phyloP scores from a whole-genome alignment of 1,139 yeast species.

The Zygosaccharomyces sapae region DNA sequence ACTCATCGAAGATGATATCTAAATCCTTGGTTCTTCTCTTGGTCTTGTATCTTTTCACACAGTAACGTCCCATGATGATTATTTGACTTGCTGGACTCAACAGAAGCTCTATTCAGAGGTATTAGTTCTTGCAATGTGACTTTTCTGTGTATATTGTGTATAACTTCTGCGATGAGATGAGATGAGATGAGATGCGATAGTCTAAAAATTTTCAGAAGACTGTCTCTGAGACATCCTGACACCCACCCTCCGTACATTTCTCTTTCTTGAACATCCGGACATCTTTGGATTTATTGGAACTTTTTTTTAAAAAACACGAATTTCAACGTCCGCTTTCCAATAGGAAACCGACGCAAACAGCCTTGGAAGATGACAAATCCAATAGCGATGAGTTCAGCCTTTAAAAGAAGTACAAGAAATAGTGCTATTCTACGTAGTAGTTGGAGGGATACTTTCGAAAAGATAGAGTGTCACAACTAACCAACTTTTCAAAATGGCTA shows the following conservation, averaged over 20 bases:
- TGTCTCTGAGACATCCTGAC: background rate
- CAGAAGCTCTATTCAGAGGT: background rate
- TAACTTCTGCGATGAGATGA: slow-evolving; percentile 7
- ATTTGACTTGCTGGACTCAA: background rate
- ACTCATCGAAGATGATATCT: slow-evolving; percentile 76
- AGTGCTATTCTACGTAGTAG: too few relatives aligned
- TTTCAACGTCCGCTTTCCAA: background rate
- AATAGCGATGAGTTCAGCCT: background rate
- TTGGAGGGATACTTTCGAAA: background rate
- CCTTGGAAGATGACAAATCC: background rate
- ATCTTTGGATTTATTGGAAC: too few relatives aligned
- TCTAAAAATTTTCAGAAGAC: slow-evolving; percentile 4
- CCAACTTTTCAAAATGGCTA: slow-evolving; percentile 75
- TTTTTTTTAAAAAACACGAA: background rate
- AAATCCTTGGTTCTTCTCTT: slow-evolving; percentile 81
- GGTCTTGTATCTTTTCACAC: slow-evolving; percentile 72
- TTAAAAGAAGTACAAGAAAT: background rate
- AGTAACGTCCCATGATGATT: slow-evolving; percentile 72
- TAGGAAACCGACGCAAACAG: background rate
- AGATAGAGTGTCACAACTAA: background rate
- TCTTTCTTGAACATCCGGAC: slow-evolving; percentile 5
- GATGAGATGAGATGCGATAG: slow-evolving; percentile 14
- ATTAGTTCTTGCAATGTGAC: too few relatives aligned
- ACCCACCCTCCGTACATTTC: background rate
- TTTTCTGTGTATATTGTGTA: too few relatives aligned